These are phyloP conservation scores for Fonsecaea monophora DNA, from an alignment of 2,329 filamentous ascomycete species.

Conservation along the genomic window DNA sequence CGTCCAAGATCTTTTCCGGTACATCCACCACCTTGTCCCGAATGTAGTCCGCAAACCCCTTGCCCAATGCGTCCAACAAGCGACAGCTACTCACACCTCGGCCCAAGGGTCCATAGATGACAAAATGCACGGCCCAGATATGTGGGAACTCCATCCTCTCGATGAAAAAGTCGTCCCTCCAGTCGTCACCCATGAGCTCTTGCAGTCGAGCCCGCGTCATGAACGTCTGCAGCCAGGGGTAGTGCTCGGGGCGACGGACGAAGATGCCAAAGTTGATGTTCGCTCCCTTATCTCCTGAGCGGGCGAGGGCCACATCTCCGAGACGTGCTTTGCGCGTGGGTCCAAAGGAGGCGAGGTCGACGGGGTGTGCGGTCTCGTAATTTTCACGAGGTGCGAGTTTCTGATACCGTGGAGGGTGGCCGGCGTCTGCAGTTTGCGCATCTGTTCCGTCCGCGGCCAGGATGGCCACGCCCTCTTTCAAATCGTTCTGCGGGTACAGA, in stretches of 20 bases:
- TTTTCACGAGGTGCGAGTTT: slow-evolving; percentile 37
- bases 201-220: slow-evolving; percentile 50
- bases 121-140: slow-evolving; percentile 58
- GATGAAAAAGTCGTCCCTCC: slow-evolving; percentile 50
- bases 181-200: slow-evolving; percentile 55
- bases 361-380: slow-evolving; percentile 22
- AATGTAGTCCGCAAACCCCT: slow-evolving; percentile 62
- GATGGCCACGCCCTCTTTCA: slow-evolving; percentile 43
- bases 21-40: slow-evolving; percentile 53
- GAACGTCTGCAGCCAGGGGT: slow-evolving; percentile 50
- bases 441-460: slow-evolving; percentile 37
- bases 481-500: slow-evolving; percentile 42
- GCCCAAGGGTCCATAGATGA: slow-evolving; percentile 56
- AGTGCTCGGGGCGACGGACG: slow-evolving; percentile 40
- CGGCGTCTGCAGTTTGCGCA: slow-evolving; percentile 37
- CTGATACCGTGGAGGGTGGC: slow-evolving; percentile 35
- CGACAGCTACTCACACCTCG: slow-evolving; percentile 57
- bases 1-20: slow-evolving; percentile 40
- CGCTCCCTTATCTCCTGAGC: slow-evolving; percentile 52
- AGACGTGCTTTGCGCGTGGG: slow-evolving; percentile 47
- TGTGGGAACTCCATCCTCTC: slow-evolving; percentile 58
- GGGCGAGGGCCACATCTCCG: slow-evolving; percentile 53
- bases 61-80: slow-evolving; percentile 58
- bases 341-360: slow-evolving; percentile 40
- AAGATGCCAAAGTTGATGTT: slow-evolving; percentile 54